phyloP scores from a whole-genome alignment of 2,329 filamentous ascomycete genomes.

The Cladosporium phlei region DNA sequence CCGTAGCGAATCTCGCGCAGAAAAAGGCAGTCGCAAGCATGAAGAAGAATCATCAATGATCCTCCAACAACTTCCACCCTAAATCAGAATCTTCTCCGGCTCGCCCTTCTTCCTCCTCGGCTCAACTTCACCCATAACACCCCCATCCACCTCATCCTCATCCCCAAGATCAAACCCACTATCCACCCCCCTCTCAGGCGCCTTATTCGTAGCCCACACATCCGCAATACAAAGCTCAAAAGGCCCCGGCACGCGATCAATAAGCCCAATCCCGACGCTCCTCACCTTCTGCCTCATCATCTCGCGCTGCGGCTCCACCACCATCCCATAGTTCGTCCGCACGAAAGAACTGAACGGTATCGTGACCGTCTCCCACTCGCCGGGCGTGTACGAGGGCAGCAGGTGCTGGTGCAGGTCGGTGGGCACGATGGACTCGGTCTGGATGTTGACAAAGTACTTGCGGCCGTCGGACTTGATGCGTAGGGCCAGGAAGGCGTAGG shows the following conservation, averaged over 20 bases:
- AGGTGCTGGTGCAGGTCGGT: conserved; percentile 96
- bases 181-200: conserved; percentile 32
- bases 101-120: conserved; percentile 30
- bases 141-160: conserved; percentile 20
- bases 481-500: conserved; percentile 80
- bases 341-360: conserved; percentile 92
- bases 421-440: conserved; percentile 87
- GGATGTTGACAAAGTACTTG: conserved; percentile 90
- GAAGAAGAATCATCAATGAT: too few species aligned
- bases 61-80: too few species aligned
- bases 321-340: conserved; percentile 84
- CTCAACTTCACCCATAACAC: conserved; percentile 30
- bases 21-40: too few species aligned
- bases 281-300: conserved; percentile 80
- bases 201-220: conserved; percentile 83
- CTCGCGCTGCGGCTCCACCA: conserved; percentile 88
- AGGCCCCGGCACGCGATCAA: conserved; percentile 80
- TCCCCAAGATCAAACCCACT: conserved; percentile 27
- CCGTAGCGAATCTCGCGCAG: too few species aligned
- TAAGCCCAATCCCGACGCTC: conserved; percentile 81
- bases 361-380: conserved; percentile 92
- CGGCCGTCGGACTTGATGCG: conserved; percentile 86
- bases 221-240: conserved; percentile 82
- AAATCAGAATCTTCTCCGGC: conserved; percentile 34
- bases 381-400: conserved; percentile 70